Conservation (phyloP, 2,329 filamentous ascomycete genomes). For the Verticillium zaregamsianum region DNA sequence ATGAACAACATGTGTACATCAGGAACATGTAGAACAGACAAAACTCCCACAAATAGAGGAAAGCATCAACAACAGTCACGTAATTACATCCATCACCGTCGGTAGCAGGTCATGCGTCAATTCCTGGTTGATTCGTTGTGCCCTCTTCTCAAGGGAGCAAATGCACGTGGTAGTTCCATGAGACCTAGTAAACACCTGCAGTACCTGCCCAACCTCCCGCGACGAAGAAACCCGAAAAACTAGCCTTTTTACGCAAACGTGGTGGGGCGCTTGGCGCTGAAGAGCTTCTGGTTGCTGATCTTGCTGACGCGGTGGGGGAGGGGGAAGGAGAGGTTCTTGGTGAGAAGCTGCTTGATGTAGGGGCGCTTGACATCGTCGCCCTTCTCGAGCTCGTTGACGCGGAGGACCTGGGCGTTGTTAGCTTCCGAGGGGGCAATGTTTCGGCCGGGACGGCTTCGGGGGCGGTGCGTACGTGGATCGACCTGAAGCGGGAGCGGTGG, state of each 20-base stretch:
- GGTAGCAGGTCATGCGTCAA: constrained; percentile 12
- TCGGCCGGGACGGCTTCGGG: not conserved
- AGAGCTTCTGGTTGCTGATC: constrained; percentile 82
- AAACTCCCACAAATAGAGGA: not conserved
- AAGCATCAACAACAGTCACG: not conserved
- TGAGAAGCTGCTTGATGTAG: constrained; percentile 98
- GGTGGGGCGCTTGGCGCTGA: constrained; percentile 86
- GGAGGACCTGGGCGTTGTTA: constrained; percentile 69
- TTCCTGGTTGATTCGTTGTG: constrained; percentile 40
- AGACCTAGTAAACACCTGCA: constrained; percentile 59
- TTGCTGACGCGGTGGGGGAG: constrained; percentile 94
- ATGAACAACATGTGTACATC: not conserved
- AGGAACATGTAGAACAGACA: not conserved
- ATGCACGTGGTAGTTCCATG: constrained; percentile 57
- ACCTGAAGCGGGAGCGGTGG: constrained; percentile 96
- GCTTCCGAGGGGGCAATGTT: not conserved
- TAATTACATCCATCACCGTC: not conserved
- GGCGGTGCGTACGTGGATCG: constrained; percentile 77
- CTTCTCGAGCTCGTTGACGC: constrained; percentile 97
- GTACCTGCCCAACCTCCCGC: constrained; percentile 46
- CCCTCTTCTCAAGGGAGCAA: constrained; percentile 43
- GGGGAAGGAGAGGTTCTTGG: constrained; percentile 96
- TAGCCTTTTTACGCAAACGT: constrained; percentile 83
- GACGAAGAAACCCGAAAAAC: constrained; percentile 37
- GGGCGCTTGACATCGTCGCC: constrained; percentile 91